Base-by-base conservation (phyloP, 2,329 filamentous ascomycete genomes). In the Penicillium italicum region DNA sequence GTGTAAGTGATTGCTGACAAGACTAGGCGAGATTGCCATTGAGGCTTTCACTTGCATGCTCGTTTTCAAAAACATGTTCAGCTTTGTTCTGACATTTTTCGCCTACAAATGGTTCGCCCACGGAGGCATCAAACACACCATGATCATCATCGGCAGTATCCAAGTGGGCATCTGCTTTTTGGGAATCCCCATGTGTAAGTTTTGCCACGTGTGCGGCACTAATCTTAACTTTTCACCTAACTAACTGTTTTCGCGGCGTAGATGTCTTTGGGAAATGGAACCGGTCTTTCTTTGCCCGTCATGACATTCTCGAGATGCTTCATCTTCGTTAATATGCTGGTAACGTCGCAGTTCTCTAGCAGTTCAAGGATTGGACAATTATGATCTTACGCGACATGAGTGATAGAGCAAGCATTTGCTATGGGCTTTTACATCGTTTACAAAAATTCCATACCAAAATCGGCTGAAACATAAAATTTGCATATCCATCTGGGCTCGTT, bases 31-130 rank as follows among this genome's bases (percentile, higher is more conserved):
- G 59, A 84, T 96, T 54, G 85, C 90, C 1, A 84, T 96, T 45
- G 92, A 97, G 74, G 89, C 86, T 7, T 96, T 96, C 71, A 96
- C 91, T 0, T 90, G 90, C 74, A 83, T 94, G 71, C 82, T 96
- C 61, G 86, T 96, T 51, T 96, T 97, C 80, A 97, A 97, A 76
- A 96, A 97, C 74, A 82, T 97, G 59, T 96, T 97, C 76, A 89
- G 87, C 60, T 97, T 95, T 66, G 84, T 85, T 7, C 77, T 97
- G 53, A 96, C 92, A 0, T 95, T 87, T 71, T 88, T 84, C 63
- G 91, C 90, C 1, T 96, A 90, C 66, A 80, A 91, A 55, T 97
- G 93, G 92, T 80, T 96, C 26, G 80, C 88, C 10, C 62, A 76
- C 0, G 69, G 71, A 9, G 84, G 84, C 1, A 83, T 85, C 57